phyloP scores from a whole-genome alignment of 2,329 filamentous ascomycete genomes.

The Cercospora brassicicola region DNA sequence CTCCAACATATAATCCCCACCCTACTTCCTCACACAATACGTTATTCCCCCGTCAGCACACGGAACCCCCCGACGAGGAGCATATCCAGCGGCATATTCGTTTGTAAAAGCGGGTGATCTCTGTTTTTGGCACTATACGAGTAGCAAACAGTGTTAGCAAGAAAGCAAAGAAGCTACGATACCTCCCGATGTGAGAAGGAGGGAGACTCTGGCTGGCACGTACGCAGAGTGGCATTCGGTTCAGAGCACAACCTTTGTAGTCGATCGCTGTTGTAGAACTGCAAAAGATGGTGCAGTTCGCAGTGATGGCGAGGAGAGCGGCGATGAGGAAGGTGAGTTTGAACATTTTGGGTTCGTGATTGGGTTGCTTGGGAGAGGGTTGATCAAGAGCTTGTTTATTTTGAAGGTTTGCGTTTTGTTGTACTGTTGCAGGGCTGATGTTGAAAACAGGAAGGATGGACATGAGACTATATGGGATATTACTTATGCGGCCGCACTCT shows the following conservation, averaged over 20 bases:
- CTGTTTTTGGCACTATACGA: background rate
- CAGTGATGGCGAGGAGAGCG: background rate
- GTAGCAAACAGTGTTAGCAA: background rate
- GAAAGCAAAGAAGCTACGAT: too few species aligned
- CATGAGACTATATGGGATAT: background rate
- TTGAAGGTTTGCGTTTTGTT: background rate
- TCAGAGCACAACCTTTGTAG: background rate
- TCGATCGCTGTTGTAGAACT: background rate
- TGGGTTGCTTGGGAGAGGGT: background rate
- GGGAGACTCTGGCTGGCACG: background rate
- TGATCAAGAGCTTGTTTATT: too few species aligned
- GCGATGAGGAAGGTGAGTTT: background rate
- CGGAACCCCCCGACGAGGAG: background rate
- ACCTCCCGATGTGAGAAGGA: too few species aligned
- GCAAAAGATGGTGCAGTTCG: background rate
- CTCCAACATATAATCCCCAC: background rate
- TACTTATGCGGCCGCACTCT: background rate
- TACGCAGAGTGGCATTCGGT: background rate
- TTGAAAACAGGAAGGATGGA: background rate
- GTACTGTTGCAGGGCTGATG: background rate
- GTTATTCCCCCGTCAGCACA: background rate
- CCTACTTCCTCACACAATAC: background rate
- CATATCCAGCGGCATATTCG: background rate
- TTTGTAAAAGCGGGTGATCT: background rate
- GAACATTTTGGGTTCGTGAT: background rate